These are phyloP conservation scores for Coemansia sp. DNA, from an alignment of 192 early-diverging fungal species.

Conservation along the genomic window DNA sequence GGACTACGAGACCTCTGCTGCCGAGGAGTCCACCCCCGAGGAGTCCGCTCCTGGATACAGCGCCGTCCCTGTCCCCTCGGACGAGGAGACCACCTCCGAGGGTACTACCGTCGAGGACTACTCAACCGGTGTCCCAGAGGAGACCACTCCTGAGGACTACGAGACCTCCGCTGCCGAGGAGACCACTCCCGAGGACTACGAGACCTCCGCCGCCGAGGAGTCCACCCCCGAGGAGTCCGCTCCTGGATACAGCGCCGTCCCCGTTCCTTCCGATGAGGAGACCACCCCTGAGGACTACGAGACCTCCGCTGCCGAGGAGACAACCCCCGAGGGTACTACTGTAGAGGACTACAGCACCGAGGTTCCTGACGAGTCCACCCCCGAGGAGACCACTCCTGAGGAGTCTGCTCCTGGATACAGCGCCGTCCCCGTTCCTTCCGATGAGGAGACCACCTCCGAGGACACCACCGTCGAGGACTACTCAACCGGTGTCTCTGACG, in stretches of 20 bases:
- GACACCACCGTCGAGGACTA: constrained; percentile 16
- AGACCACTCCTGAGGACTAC: constrained; percentile 13
- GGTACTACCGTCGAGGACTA: constrained; percentile 13
- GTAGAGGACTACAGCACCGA: constrained; percentile 14
- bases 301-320: not conserved
- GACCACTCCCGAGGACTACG: constrained; percentile 1
- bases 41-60: too few species aligned
- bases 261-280: too few species aligned
- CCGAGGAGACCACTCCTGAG: not conserved
- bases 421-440: constrained; percentile 4
- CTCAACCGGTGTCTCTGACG: not conserved
- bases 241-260: too few species aligned
- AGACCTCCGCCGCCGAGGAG: too few species aligned
- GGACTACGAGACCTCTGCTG: too few species aligned
- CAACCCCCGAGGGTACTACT: too few species aligned
- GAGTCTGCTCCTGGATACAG: not conserved
- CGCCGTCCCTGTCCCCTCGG: too few species aligned
- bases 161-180: not conserved
- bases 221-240: too few species aligned
- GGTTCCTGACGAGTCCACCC: constrained; percentile 7
- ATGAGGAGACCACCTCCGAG: constrained; percentile 16
- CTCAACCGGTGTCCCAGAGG: too few species aligned
- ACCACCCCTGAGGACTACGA: too few species aligned
- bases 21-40: too few species aligned
- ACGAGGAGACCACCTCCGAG: too few species aligned